A percentile compares a stretch with the other conserved stretches of the same genome.
Evolutionary conservation across 2,329 filamentous ascomycete genomes (phyloP).

Genomic region (Parafenestella ontariensis): DNA sequence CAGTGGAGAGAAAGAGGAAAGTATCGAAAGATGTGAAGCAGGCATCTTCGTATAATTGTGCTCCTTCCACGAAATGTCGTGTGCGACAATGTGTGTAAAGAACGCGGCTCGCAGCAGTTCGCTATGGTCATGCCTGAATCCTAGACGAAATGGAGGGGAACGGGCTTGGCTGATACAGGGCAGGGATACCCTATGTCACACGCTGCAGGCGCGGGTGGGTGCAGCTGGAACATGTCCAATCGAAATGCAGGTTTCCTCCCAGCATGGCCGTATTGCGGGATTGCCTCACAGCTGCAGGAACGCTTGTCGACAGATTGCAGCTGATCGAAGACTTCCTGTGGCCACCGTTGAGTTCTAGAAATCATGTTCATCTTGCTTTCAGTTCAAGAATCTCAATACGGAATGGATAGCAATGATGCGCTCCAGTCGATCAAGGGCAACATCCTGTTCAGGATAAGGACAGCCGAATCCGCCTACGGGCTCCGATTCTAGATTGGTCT

Average conservation of each 20-base stretch:
- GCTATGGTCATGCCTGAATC: slow-evolving; percentile 29
- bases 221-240: slow-evolving; percentile 44
- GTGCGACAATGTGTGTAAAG: slow-evolving; percentile 32
- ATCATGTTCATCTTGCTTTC: slow-evolving; percentile 8
- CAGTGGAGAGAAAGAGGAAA: background rate
- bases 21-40: background rate
- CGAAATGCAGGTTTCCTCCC: slow-evolving; percentile 12
- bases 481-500: slow-evolving; percentile 42
- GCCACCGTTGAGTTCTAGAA: slow-evolving; percentile 22
- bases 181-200: slow-evolving; percentile 45
- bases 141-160: slow-evolving; percentile 18
- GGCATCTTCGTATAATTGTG: slow-evolving; percentile 1
- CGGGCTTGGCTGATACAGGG: slow-evolving; percentile 20
- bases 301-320: slow-evolving; percentile 34
- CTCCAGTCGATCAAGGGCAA: background rate
- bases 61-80: slow-evolving; percentile 3
- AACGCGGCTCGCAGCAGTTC: slow-evolving; percentile 22
- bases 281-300: slow-evolving; percentile 49
- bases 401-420: slow-evolving; percentile 1
- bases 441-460: slow-evolving; percentile 17
- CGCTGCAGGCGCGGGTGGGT: slow-evolving; percentile 48
- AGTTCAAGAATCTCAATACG: slow-evolving; percentile 8
- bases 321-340: slow-evolving; percentile 15
- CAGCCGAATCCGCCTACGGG: slow-evolving; percentile 27
- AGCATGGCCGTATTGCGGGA: slow-evolving; percentile 41